A percentile compares a stretch with the other conserved stretches of the same genome.
These are phyloP conservation scores for Agaricus subrufescens DNA, from an alignment of 768 basidiomycete species.

Conservation along the genomic window DNA sequence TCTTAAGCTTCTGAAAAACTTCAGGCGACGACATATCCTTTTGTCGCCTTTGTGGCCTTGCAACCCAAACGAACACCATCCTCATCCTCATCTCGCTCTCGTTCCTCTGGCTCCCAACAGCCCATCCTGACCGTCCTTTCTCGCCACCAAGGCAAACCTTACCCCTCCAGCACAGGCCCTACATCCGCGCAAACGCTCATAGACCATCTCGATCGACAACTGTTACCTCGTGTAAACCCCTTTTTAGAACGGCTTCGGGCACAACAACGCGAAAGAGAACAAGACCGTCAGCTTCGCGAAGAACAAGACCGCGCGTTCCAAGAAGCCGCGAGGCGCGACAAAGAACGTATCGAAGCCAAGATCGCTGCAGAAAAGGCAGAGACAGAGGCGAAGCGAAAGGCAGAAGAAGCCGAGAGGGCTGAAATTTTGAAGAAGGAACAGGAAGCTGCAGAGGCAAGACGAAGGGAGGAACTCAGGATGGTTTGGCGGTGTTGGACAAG, in stretches of 20 bases:
- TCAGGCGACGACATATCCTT: conserved; percentile 88
- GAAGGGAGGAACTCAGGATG: conserved; percentile 38
- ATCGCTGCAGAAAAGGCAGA: conserved; percentile 37
- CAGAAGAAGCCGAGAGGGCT: conserved; percentile 28
- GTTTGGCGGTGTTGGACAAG: conserved; percentile 61
- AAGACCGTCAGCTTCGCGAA: conserved; percentile 61
- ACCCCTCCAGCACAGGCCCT: conserved; percentile 31
- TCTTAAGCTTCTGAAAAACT: conserved; percentile 57
- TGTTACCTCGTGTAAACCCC: conserved; percentile 78
- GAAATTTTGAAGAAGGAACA: conserved; percentile 18
- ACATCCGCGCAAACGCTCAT: conserved; percentile 64
- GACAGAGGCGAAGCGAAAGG: conserved; percentile 29
- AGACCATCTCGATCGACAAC: conserved; percentile 60
- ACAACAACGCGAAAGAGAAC: conserved; percentile 42
- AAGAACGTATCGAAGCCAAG: conserved; percentile 57
- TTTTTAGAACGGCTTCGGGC: conserved; percentile 63
- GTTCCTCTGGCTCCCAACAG: conserved; percentile 24
- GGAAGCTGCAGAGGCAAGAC: conserved; percentile 20
- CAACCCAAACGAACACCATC: conserved; percentile 59
- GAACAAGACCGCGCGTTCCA: conserved; percentile 81
- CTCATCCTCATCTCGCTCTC: conserved; percentile 27
- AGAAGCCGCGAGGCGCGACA: conserved; percentile 60
- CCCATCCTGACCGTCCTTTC: conserved; percentile 78
- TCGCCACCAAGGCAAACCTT: conserved; percentile 69
- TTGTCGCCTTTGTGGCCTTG: conserved; percentile 86